phyloP scores from a whole-genome alignment of 495 filamentous ascomycete species.

The Lentithecium fluviatile region DNA sequence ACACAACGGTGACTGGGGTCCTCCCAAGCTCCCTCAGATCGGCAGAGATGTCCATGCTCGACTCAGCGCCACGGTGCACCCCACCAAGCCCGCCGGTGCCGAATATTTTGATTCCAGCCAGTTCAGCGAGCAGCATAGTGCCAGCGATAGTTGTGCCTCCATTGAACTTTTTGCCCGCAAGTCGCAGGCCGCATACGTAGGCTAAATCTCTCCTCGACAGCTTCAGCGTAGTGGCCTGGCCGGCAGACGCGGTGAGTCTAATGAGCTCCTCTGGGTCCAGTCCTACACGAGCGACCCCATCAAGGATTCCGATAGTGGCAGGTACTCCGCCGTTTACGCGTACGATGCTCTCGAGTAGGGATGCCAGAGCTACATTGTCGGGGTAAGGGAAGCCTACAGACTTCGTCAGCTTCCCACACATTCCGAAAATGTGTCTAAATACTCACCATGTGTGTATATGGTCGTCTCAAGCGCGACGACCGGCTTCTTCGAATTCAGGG shows the following conservation, averaged over 20 bases:
- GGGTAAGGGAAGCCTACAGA: conserved; percentile 75
- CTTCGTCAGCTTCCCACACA: background rate
- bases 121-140: conserved; percentile 84
- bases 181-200: conserved; percentile 71
- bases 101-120: conserved; percentile 90
- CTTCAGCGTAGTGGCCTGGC: conserved; percentile 65
- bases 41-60: conserved; percentile 87
- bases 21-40: conserved; percentile 94
- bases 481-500: conserved; percentile 67
- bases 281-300: conserved; percentile 79
- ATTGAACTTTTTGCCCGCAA: conserved; percentile 64
- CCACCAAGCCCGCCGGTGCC: conserved; percentile 84
- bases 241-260: conserved; percentile 64
- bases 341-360: conserved; percentile 70
- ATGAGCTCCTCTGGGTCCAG: conserved; percentile 66
- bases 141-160: conserved; percentile 92
- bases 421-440: background rate
- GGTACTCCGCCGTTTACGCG: conserved; percentile 80
- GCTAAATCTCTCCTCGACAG: conserved; percentile 82
- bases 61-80: conserved; percentile 87
- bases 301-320: conserved; percentile 84
- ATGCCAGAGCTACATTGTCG: conserved; percentile 70
- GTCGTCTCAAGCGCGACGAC: conserved; percentile 92
- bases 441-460: conserved; percentile 76
- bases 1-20: conserved; percentile 83